Conservation (phyloP, 2,329 filamentous ascomycete species). For the Chlorencoelia australis region DNA sequence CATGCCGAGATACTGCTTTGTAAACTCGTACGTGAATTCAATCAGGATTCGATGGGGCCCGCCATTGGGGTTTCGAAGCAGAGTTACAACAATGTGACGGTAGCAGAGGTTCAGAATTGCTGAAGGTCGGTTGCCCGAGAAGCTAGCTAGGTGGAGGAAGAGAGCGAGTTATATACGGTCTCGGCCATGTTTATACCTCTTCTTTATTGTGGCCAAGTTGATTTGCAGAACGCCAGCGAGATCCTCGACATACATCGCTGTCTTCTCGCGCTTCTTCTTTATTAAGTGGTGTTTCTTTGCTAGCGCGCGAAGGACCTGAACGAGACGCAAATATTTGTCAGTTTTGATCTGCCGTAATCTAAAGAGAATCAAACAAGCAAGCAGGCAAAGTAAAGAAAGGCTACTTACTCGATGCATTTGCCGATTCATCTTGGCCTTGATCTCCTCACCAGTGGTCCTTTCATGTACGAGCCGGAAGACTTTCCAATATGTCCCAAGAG, state of each 20-base stretch:
- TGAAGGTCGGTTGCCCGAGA: neutral
- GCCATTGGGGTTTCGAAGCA: neutral
- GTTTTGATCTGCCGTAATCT: no score
- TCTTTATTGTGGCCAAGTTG: constrained; percentile 3
- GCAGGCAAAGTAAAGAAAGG: constrained; percentile 5
- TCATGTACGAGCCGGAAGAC: constrained; percentile 2
- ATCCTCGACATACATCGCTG: constrained; percentile 1
- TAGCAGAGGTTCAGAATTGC: neutral
- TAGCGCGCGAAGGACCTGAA: neutral
- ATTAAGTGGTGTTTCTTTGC: neutral
- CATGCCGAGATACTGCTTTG: constrained; percentile 3
- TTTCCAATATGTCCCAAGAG: constrained; percentile 4
- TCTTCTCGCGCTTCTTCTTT: neutral
- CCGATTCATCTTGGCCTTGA: neutral
- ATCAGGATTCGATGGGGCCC: constrained; percentile 3
- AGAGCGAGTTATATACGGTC: neutral
- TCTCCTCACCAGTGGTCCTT: constrained; percentile 9
- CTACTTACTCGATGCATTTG: constrained; percentile 1
- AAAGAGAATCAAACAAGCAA: no score
- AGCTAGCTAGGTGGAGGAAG: constrained; percentile 2
- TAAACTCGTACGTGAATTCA: constrained; percentile 5
- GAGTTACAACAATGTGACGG: neutral
- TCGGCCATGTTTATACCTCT: neutral
- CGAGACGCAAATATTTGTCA: no score
- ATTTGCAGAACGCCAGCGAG: neutral